Percentiles rank a stretch among this genome's conserved stretches.
phyloP scores from a whole-genome alignment of 805 yeast genomes.

The Suhomyces pyralidae region DNA sequence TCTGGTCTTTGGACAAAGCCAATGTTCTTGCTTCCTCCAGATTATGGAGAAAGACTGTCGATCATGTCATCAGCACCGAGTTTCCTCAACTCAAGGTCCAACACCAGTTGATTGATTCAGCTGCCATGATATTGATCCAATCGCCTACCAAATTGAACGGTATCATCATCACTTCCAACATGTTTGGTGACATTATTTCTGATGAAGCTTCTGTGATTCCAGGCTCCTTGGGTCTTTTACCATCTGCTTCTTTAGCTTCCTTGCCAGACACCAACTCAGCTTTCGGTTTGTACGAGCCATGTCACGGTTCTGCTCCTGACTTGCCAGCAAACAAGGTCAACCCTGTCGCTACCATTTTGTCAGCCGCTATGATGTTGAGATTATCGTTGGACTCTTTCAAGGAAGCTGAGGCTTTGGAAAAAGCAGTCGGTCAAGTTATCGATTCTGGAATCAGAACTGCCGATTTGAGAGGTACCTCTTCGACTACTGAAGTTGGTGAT shows the following conservation, averaged over 20 bases:
- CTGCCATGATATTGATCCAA: constrained; percentile 96
- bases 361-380: constrained; percentile 97
- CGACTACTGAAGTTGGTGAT: constrained; percentile 91
- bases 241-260: constrained; percentile 96
- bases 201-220: constrained; percentile 99
- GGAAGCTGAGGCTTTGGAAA: constrained; percentile 86
- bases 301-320: constrained; percentile 99
- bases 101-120: constrained; percentile 97
- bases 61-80: constrained; percentile 77
- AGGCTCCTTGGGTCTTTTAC: constrained; percentile 92
- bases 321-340: constrained; percentile 83
- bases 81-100: constrained; percentile 85
- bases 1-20: constrained; percentile 97
- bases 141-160: constrained; percentile 91
- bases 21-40: constrained; percentile 95
- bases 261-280: constrained; percentile 93
- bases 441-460: constrained; percentile 87
- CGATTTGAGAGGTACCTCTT: constrained; percentile 80
- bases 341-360: constrained; percentile 91
- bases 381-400: constrained; percentile 77
- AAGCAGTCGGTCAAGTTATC: constrained; percentile 79
- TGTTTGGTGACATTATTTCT: constrained; percentile 97
- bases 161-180: constrained; percentile 85
- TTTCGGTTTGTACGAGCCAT: constrained; percentile 96
- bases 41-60: constrained; percentile 93